These are phyloP conservation scores for Mentha longifolia DNA, from an alignment of 257 asterid species.

Conservation along the genomic window DNA sequence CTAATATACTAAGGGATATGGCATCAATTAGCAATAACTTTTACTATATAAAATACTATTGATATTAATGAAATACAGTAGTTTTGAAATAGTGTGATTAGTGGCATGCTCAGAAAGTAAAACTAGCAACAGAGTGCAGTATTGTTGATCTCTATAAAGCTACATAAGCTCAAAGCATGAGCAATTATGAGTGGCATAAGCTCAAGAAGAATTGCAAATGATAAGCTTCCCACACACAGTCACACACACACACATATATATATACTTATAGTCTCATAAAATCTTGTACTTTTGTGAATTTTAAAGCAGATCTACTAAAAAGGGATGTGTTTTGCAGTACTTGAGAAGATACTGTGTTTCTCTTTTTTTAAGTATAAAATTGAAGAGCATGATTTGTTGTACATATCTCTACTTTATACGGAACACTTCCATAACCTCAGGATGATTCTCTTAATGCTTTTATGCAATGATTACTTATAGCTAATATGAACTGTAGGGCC, in stretches of 20 bases:
- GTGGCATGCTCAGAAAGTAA: not conserved
- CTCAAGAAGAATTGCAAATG: not conserved
- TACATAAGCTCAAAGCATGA: constrained; percentile 2
- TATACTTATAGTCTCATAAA: not conserved
- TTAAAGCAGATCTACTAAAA: not conserved
- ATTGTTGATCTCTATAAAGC: not conserved
- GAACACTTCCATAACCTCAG: too few species aligned
- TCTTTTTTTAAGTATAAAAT: not conserved
- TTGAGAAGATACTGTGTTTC: not conserved
- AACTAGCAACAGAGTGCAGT: too few species aligned
- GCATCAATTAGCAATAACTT: not conserved
- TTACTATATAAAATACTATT: too few species aligned
- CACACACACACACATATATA: not conserved
- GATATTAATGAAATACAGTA: too few species aligned
- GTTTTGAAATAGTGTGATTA: not conserved
- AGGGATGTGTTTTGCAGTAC: not conserved
- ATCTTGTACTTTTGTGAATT: not conserved
- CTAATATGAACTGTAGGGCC: too few species aligned
- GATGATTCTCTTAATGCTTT: not conserved
- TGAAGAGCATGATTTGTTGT: not conserved
- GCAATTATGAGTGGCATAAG: not conserved
- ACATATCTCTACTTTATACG: not conserved
- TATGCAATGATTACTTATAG: not conserved
- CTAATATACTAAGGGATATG: not conserved
- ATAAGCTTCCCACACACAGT: not conserved